Percentiles rank a stretch among this genome's conserved stretches.
phyloP scores from a whole-genome alignment of 2,329 filamentous ascomycete species.

The Emergomyces orientalis region DNA sequence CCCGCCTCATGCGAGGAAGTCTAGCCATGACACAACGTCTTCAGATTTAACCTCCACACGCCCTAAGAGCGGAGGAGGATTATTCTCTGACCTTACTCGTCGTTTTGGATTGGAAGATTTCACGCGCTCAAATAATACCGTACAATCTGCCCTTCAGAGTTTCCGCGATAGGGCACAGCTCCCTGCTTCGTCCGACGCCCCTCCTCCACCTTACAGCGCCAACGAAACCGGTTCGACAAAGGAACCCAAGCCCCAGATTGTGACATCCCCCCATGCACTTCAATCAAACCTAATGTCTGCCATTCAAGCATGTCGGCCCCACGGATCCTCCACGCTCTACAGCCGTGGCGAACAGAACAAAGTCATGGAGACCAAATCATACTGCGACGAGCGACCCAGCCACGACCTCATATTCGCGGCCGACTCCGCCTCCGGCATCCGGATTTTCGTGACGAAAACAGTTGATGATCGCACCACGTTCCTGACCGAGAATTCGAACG shows the following conservation, averaged over 20 bases:
- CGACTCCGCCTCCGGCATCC: constrained; percentile 61
- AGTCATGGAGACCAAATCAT: constrained; percentile 73
- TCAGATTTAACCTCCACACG: constrained; percentile 18
- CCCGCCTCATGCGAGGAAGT: constrained; percentile 26
- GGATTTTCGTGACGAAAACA: constrained; percentile 58
- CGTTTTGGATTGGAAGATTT: constrained; percentile 57
- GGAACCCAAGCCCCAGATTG: constrained; percentile 24
- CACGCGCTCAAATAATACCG: constrained; percentile 19
- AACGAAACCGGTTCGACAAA: constrained; percentile 23
- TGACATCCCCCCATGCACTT: constrained; percentile 34
- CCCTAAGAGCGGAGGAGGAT: constrained; percentile 45
- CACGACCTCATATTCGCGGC: constrained; percentile 64
- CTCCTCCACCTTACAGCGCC: constrained; percentile 35
- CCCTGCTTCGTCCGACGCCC: constrained; percentile 14
- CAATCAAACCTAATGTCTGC: constrained; percentile 57
- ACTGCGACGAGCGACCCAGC: constrained; percentile 69
- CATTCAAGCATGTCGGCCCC: constrained; percentile 65
- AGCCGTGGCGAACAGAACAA: constrained; percentile 59
- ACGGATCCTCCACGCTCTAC: constrained; percentile 66
- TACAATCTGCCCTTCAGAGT: constrained; percentile 26
- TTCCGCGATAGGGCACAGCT: constrained; percentile 17
- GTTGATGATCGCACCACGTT: constrained; percentile 48
- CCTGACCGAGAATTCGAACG: constrained; percentile 49
- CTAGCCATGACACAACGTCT: neutral
- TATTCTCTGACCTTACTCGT: constrained; percentile 61